Evolutionary conservation across 306 rosid species (phyloP).

Genomic region (Lupinus albus): DNA sequence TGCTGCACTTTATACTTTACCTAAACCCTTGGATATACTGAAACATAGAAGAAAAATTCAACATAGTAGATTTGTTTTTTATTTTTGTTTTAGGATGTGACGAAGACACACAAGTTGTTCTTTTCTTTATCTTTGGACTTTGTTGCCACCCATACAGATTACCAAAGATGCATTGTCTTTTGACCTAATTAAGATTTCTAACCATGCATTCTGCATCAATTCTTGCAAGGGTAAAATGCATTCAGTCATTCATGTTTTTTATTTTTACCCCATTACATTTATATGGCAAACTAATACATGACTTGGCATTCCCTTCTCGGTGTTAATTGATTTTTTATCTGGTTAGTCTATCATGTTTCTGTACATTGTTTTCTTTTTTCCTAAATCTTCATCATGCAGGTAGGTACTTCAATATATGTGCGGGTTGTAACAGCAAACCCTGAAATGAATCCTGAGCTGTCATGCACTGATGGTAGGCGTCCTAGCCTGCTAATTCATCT

Average conservation of each 20-base stretch:
- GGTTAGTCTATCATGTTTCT: slow-evolving; percentile 17
- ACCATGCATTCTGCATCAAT: not conserved
- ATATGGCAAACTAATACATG: slow-evolving; percentile 19
- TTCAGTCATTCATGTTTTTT: slow-evolving; percentile 3
- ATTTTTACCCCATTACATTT: slow-evolving; percentile 1
- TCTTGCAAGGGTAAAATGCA: not conserved
- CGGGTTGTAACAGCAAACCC: slow-evolving; percentile 85
- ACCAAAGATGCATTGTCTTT: not conserved
- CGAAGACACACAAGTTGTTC: not conserved
- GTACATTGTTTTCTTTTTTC: slow-evolving; percentile 27
- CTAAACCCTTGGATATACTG: slow-evolving; percentile 17
- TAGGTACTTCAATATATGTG: slow-evolving; percentile 71
- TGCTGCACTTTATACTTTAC: not conserved
- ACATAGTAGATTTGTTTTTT: not conserved
- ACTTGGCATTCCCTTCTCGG: slow-evolving; percentile 2
- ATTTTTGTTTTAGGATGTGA: not conserved
- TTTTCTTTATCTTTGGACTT: slow-evolving; percentile 14
- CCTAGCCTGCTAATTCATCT: slow-evolving; percentile 11
- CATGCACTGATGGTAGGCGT: slow-evolving; percentile 85
- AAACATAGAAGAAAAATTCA: slow-evolving; percentile 16
- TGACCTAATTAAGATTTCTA: slow-evolving; percentile 1
- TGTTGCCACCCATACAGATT: not conserved
- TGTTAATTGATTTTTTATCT: slow-evolving; percentile 11
- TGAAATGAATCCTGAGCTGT: slow-evolving; percentile 86
- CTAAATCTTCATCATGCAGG: slow-evolving; percentile 55